Base-by-base conservation (phyloP, 352 stramenopile species). In the Globisporangium emineosum region DNA sequence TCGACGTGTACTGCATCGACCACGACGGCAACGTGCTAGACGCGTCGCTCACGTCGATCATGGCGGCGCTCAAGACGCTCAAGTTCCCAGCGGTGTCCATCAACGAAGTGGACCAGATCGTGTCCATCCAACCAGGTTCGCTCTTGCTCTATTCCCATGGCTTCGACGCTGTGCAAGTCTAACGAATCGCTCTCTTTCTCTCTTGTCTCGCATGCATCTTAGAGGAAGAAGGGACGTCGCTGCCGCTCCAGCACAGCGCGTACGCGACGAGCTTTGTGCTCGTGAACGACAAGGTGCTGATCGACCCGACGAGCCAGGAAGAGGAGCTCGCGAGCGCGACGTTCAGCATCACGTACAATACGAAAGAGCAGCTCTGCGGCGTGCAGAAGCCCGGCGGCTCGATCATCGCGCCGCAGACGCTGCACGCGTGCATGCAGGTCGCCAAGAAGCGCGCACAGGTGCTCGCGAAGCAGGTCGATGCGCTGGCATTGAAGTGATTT, bases 1-100 rank as follows among this genome's bases (percentile, higher is more conserved):
- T 93, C n/a, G 83, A 91, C 56, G 82, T 93, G 8, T 88, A 88
- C 63, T 91, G 85, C 62, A 72, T 91, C 60, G 79, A 93, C 66
- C 83, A 94, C 60, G 86, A 94, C 63, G 86, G 86, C 25, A 94
- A 94, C 60, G 83, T 92, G 30, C 65, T 89, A 40, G 83, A 94
- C 40, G 80, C 84, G 5, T 71, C 83, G 45, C 77, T 94, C 21
- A 76, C 78, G 40, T 81, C 86, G 19, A 72, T 89, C 62, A 90
- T 94, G 75, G 74, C 80, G 33, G 78, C 81, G 47, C 79, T 94
- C 60, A 76, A 83, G 65, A 83, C 76, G 40, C 64, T 92, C 37
- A 70, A 76, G 37, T 65, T 94, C 32, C 86, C 86, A 1, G 77
- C 82, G 3, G 83, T 88, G 13, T 74, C 65, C 13, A 78, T 93